These are phyloP conservation scores for Pseudohalonectria lignicola DNA, from an alignment of 2,329 filamentous ascomycete species.

Conservation along the genomic window DNA sequence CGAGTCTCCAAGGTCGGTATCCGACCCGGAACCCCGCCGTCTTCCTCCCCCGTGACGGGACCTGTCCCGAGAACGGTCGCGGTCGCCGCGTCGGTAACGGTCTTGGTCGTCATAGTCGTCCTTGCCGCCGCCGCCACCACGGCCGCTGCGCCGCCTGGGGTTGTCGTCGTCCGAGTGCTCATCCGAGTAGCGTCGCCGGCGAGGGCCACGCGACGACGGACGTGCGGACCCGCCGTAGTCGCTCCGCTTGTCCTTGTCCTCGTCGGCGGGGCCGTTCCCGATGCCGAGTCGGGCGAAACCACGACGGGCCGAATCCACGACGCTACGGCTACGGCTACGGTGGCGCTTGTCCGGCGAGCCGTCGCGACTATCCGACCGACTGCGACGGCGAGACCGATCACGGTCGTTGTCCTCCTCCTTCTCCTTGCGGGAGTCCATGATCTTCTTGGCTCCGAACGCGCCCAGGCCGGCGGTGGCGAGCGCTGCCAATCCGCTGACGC, in stretches of 20 bases:
- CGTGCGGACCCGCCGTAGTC: conserved; percentile 4
- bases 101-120: conserved; percentile 39
- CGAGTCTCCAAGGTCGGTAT: conserved; percentile 46
- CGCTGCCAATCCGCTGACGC: conserved; percentile 44
- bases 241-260: conserved; percentile 14
- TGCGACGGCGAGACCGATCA: conserved; percentile 44
- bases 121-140: conserved; percentile 20
- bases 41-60: conserved; percentile 16
- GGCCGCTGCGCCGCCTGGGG: conserved; percentile 22
- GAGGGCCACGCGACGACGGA: conserved; percentile 10
- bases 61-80: conserved; percentile 26
- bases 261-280: conserved; percentile 33
- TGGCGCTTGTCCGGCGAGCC: conserved; percentile 24
- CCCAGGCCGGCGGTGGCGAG: conserved; percentile 52
- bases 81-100: conserved; percentile 23
- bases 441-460: conserved; percentile 51
- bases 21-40: conserved; percentile 34
- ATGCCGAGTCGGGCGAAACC: conserved; percentile 51
- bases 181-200: conserved; percentile 18
- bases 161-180: conserved; percentile 34
- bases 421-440: conserved; percentile 32
- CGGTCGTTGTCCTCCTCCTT: conserved; percentile 9
- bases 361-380: conserved; percentile 35
- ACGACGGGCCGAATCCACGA: conserved; percentile 52
- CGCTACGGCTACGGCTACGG: conserved; percentile 51